A percentile compares a stretch with the other conserved stretches of the same genome.
Conservation (phyloP, 768 basidiomycete species). For the Phaeotremella skinneri region DNA sequence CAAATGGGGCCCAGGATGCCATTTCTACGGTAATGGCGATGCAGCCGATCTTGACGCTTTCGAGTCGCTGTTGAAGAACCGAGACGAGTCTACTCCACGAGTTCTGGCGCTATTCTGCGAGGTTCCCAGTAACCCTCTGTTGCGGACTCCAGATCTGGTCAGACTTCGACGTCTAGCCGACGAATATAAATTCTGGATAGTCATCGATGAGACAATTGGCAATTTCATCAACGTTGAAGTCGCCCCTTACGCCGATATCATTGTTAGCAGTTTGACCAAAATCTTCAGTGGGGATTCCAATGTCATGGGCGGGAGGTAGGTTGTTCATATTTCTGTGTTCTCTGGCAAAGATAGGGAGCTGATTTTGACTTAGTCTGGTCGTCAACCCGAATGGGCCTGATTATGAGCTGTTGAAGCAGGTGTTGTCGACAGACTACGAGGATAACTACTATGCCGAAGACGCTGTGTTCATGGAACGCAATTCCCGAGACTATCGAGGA, state of each 20-base stretch:
- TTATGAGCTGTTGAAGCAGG: constrained; percentile 65
- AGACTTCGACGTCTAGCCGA: constrained; percentile 76
- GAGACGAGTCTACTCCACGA: constrained; percentile 57
- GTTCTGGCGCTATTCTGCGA: constrained; percentile 83
- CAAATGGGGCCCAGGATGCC: constrained; percentile 93
- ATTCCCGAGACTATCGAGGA: constrained; percentile 83
- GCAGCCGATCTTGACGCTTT: constrained; percentile 72
- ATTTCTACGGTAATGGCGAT: constrained; percentile 79
- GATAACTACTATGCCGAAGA: constrained; percentile 88
- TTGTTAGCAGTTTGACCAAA: constrained; percentile 88
- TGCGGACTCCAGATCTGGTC: constrained; percentile 76
- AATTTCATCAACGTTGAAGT: constrained; percentile 93
- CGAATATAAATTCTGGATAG: constrained; percentile 78
- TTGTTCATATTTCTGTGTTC: constrained; percentile 11
- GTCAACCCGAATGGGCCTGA: constrained; percentile 75
- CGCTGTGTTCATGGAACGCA: constrained; percentile 94
- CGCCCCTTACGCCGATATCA: constrained; percentile 78
- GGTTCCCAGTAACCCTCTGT: constrained; percentile 91
- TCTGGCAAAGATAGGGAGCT: constrained; percentile 1
- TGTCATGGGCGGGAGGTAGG: constrained; percentile 95
- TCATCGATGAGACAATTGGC: constrained; percentile 92
- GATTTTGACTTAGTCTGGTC: constrained; percentile 62
- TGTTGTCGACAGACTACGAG: constrained; percentile 65
- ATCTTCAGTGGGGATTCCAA: constrained; percentile 92
- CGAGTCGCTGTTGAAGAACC: constrained; percentile 58